Conservation (phyloP, 2,329 filamentous ascomycete species). For the Trichoderma oligosporum region DNA sequence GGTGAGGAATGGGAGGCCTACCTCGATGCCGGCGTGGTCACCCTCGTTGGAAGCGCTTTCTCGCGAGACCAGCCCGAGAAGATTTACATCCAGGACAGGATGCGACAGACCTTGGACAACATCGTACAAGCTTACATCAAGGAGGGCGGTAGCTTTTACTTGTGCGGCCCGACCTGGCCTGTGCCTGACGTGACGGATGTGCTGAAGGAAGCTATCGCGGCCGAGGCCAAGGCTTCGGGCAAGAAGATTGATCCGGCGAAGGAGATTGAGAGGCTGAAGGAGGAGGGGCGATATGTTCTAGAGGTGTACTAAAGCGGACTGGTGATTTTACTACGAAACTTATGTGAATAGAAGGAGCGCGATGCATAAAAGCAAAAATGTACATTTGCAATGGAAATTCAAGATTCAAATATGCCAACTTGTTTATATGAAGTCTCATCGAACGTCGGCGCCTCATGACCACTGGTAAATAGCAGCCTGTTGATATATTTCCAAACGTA, state of each 20-base stretch:
- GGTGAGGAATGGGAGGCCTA: slow-evolving; percentile 99
- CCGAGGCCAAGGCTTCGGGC: slow-evolving; percentile 63
- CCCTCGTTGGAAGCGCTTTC: slow-evolving; percentile 88
- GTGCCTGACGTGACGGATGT: slow-evolving; percentile 95
- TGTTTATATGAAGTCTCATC: too few species aligned
- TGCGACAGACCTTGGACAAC: slow-evolving; percentile 80
- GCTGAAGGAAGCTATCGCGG: slow-evolving; percentile 83
- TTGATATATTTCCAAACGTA: neutral
- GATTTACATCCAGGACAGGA: slow-evolving; percentile 98
- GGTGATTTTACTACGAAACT: neutral
- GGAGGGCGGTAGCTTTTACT: slow-evolving; percentile 89
- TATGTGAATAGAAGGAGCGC: slow-evolving; percentile 4
- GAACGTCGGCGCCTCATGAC: too few species aligned
- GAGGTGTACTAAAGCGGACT: slow-evolving; percentile 76
- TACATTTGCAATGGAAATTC: neutral
- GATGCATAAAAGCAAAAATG: slow-evolving; percentile 3
- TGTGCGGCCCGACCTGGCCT: slow-evolving; percentile 97
- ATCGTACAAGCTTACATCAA: slow-evolving; percentile 83
- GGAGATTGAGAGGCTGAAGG: slow-evolving; percentile 97
- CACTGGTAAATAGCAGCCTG: neutral
- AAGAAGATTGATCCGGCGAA: slow-evolving; percentile 82
- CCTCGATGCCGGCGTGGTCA: slow-evolving; percentile 90
- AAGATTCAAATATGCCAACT: too few species aligned
- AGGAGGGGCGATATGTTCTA: slow-evolving; percentile 87
- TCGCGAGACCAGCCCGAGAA: slow-evolving; percentile 95